These are phyloP conservation scores for Ambrosia artemisiifolia DNA, from an alignment of 129 eudicot genomes.

Conservation along the genomic window DNA sequence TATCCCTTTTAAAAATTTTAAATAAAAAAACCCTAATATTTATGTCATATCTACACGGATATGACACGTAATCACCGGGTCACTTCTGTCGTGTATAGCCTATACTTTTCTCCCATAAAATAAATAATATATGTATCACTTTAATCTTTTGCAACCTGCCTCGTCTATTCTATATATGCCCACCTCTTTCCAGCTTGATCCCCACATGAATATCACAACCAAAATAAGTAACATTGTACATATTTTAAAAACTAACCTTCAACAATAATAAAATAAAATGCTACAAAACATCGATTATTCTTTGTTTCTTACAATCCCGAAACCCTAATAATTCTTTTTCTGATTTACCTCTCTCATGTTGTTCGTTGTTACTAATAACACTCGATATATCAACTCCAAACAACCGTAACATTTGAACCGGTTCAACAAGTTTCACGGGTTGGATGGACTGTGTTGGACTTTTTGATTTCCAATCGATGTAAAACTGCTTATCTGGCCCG, in stretches of 20 bases:
- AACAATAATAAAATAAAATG: conserved; percentile 15
- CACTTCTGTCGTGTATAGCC: not conserved
- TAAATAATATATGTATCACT: conserved; percentile 11
- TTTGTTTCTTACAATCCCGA: conserved; percentile 61
- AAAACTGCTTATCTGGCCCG: conserved; percentile 51
- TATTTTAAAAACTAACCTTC: conserved; percentile 11
- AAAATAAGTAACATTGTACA: not conserved
- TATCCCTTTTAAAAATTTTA: not conserved
- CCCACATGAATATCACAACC: conserved; percentile 16
- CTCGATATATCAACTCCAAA: conserved; percentile 79
- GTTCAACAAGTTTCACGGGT: conserved; percentile 20
- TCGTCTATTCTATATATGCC: conserved; percentile 11
- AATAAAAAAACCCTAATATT: not conserved
- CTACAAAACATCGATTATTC: conserved; percentile 53
- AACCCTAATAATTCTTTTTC: conserved; percentile 54
- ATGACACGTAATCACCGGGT: not conserved
- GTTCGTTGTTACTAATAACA: conserved; percentile 39
- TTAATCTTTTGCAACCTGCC: conserved; percentile 20
- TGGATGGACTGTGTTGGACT: not conserved
- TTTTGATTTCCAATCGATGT: conserved; percentile 60
- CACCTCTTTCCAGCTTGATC: conserved; percentile 13
- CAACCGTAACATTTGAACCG: conserved; percentile 59
- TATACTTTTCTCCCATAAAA: not conserved
- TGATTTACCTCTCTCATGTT: conserved; percentile 33
- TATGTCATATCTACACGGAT: not conserved